Conservation (phyloP, 2,329 filamentous ascomycete species). For the Ophiostoma himal-ulmi region DNA sequence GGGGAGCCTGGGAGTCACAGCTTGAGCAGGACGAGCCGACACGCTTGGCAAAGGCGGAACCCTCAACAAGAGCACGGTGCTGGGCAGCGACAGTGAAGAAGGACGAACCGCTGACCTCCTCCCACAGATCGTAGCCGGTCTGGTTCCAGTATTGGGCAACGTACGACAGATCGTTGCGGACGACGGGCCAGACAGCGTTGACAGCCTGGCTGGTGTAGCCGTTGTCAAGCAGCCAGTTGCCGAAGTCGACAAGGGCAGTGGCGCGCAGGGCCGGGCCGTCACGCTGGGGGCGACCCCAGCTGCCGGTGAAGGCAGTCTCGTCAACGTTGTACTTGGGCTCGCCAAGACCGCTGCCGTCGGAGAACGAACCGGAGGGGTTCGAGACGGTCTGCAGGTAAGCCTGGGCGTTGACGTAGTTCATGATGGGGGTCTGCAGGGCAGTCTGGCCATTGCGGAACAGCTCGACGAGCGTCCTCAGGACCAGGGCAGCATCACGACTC, state of each 20-base stretch:
- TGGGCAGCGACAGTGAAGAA: constrained; percentile 72
- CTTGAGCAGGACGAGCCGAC: constrained; percentile 55
- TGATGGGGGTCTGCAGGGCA: constrained; percentile 52
- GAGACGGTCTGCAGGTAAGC: constrained; percentile 59
- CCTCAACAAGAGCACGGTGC: constrained; percentile 64
- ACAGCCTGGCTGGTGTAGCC: constrained; percentile 54
- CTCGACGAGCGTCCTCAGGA: constrained; percentile 64
- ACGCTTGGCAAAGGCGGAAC: constrained; percentile 57
- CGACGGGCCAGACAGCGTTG: constrained; percentile 62
- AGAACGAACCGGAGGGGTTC: constrained; percentile 60
- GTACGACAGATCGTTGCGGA: constrained; percentile 70
- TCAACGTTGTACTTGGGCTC: constrained; percentile 71
- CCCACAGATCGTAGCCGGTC: constrained; percentile 73
- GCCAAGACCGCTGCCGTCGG: constrained; percentile 52
- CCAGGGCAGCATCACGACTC: constrained; percentile 68
- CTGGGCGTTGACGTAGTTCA: constrained; percentile 63
- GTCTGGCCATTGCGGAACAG: constrained; percentile 46
- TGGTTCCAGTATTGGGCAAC: constrained; percentile 66
- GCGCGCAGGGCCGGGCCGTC: constrained; percentile 75
- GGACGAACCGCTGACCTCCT: constrained; percentile 68
- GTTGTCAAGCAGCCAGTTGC: constrained; percentile 60
- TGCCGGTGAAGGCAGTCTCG: constrained; percentile 55
- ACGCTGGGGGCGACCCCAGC: constrained; percentile 71
- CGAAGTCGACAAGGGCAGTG: constrained; percentile 65
- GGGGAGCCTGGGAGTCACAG: constrained; percentile 59